phyloP scores from a whole-genome alignment of 2,329 filamentous ascomycete species.

The Aspergillus niger region DNA sequence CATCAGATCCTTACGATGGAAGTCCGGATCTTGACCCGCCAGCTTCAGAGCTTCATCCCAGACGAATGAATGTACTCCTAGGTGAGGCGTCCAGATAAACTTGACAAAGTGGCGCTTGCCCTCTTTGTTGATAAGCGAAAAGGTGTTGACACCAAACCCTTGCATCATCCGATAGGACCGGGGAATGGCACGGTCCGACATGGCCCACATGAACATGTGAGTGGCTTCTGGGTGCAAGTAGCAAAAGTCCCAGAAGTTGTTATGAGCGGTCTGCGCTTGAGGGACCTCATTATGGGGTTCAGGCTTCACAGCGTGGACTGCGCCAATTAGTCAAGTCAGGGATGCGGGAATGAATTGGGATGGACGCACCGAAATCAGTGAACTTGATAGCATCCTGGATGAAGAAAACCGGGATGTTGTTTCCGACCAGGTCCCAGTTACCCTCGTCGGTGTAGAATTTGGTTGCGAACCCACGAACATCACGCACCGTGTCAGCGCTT shows the following conservation, averaged over 20 bases:
- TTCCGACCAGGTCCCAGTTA: conserved; percentile 73
- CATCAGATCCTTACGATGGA: conserved; percentile 75
- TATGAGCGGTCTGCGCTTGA: conserved; percentile 51
- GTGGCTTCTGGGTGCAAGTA: conserved; percentile 35
- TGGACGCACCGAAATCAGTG: conserved; percentile 32
- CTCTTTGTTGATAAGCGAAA: conserved; percentile 32
- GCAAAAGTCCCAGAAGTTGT: conserved; percentile 55
- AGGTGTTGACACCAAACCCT: conserved; percentile 39
- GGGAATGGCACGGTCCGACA: conserved; percentile 39
- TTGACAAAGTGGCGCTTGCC: conserved; percentile 38
- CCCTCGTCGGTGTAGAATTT: conserved; percentile 76
- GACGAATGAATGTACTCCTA: conserved; percentile 36
- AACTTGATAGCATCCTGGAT: conserved; percentile 45
- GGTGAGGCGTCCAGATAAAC: conserved; percentile 35
- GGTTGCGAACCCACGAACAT: conserved; percentile 74
- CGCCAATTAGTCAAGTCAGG: neutral
- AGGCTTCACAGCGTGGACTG: conserved; percentile 42
- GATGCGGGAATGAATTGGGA: neutral
- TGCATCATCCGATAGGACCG: conserved; percentile 39
- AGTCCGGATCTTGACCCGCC: conserved; percentile 73
- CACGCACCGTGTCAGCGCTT: conserved; percentile 73
- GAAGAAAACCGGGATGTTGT: conserved; percentile 59
- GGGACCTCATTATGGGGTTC: conserved; percentile 45
- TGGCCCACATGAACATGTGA: conserved; percentile 35
- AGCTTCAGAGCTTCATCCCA: conserved; percentile 75